phyloP scores from a whole-genome alignment of 2,329 filamentous ascomycete genomes.

The Fusarium floridanum region DNA sequence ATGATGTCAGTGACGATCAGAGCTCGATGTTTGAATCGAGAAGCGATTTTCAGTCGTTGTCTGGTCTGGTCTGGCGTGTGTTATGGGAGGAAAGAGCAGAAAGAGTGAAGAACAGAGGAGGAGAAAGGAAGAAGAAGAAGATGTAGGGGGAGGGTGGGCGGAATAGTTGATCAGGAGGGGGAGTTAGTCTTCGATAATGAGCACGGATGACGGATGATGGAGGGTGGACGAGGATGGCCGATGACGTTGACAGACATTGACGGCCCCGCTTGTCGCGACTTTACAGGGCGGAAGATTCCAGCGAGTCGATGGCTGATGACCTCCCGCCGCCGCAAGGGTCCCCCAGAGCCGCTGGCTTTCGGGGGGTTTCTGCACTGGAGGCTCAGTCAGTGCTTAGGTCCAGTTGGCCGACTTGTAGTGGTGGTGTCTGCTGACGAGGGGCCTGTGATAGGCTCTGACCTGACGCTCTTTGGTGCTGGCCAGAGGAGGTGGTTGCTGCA shows the following conservation, averaged over 20 bases:
- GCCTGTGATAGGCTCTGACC: slow-evolving; percentile 34
- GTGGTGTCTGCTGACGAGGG: slow-evolving; percentile 37
- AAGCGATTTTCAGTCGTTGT: slow-evolving; percentile 18
- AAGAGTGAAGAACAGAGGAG: slow-evolving; percentile 7
- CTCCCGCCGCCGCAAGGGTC: slow-evolving; percentile 25
- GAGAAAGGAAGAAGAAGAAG: slow-evolving; percentile 25
- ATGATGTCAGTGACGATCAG: slow-evolving; percentile 12
- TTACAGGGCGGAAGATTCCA: slow-evolving; percentile 39
- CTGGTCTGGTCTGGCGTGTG: slow-evolving; percentile 7
- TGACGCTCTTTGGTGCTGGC: background rate
- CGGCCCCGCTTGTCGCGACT: slow-evolving; percentile 40
- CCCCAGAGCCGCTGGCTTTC: background rate
- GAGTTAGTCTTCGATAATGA: slow-evolving; percentile 29
- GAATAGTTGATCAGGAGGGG: slow-evolving; percentile 40
- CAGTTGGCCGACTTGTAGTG: slow-evolving; percentile 11
- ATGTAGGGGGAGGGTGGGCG: slow-evolving; percentile 39
- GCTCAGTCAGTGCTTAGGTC: slow-evolving; percentile 4
- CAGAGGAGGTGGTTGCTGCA: slow-evolving; percentile 1
- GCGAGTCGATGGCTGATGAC: slow-evolving; percentile 39
- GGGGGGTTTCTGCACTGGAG: slow-evolving; percentile 3
- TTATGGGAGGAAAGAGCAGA: slow-evolving; percentile 26
- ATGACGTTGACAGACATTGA: slow-evolving; percentile 45
- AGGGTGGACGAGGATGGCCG: slow-evolving; percentile 35
- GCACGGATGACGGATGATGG: slow-evolving; percentile 39
- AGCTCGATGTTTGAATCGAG: background rate